Percentiles rank a stretch among this genome's conserved stretches.
phyloP scores from a whole-genome alignment of 306 rosid genomes.

The Pterocarpus santalinus region DNA sequence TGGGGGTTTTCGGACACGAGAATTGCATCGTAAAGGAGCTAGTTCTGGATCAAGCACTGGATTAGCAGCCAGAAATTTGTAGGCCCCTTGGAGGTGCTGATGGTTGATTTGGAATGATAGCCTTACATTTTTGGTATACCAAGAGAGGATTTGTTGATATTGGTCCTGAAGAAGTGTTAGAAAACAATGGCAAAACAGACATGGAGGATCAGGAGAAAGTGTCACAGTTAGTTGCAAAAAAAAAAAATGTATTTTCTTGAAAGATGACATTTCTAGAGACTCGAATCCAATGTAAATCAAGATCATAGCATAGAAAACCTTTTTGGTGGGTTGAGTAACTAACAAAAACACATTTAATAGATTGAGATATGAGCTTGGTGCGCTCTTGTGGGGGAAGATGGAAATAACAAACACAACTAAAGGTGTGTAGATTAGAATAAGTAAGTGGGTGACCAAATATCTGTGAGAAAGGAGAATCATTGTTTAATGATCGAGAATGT shows the following conservation, averaged over 20 bases:
- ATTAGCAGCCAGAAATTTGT: not conserved
- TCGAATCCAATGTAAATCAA: too few relatives aligned
- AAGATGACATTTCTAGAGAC: too few relatives aligned
- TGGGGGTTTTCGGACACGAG: not conserved
- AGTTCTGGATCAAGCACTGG: not conserved
- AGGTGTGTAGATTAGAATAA: not conserved
- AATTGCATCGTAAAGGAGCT: not conserved
- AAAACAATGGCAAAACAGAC: conserved; percentile 5
- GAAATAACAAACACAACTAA: not conserved
- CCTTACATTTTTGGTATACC: not conserved
- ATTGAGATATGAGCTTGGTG: too few relatives aligned
- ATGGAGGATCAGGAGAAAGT: not conserved
- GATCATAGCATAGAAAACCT: too few relatives aligned
- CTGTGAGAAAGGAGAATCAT: not conserved
- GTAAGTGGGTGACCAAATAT: not conserved
- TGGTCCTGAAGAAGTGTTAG: not conserved
- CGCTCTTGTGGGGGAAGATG: too few relatives aligned
- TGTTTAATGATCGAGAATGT: too few relatives aligned
- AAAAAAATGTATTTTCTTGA: too few relatives aligned
- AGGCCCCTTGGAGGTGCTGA: not conserved
- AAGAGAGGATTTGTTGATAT: not conserved
- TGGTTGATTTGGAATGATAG: not conserved
- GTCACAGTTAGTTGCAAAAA: not conserved
- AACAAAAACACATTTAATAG: too few relatives aligned
- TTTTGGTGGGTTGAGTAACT: too few relatives aligned